A percentile compares a stretch with the other conserved stretches of the same genome.
Conservation (phyloP, 495 filamentous ascomycete genomes). For the Penicillium angulare region DNA sequence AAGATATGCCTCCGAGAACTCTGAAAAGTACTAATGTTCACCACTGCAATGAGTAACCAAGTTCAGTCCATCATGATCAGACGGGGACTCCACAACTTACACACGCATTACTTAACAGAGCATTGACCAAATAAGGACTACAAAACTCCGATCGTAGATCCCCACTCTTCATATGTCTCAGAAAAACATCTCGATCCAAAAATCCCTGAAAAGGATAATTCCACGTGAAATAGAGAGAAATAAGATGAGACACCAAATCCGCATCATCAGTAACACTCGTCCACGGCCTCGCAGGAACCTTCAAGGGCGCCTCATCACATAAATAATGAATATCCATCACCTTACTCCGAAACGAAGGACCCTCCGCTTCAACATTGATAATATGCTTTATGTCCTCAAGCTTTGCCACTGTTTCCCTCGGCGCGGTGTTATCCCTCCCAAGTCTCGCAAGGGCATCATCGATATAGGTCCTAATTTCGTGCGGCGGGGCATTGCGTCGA, state of each 20-base stretch:
- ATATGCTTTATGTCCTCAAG: constrained; percentile 32
- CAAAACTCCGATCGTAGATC: constrained; percentile 42
- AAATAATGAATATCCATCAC: constrained; percentile 51
- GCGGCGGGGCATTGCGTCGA: constrained; percentile 31
- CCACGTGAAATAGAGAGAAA: constrained; percentile 56
- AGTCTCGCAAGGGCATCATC: constrained; percentile 29
- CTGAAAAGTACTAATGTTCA: constrained; percentile 44
- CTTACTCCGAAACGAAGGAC: constrained; percentile 37
- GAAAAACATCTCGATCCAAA: constrained; percentile 48
- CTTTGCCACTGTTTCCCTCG: constrained; percentile 7
- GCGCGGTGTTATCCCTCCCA: not conserved
- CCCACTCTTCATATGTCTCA: constrained; percentile 41
- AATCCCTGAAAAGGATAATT: constrained; percentile 51
- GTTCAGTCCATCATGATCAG: too few relatives aligned
- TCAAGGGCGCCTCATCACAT: constrained; percentile 38
- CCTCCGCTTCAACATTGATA: constrained; percentile 33
- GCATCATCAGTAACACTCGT: constrained; percentile 49
- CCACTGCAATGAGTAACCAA: too few relatives aligned
- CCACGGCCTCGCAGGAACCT: constrained; percentile 50
- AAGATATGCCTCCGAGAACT: constrained; percentile 45
- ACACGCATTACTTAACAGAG: constrained; percentile 50
- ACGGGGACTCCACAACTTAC: too few relatives aligned
- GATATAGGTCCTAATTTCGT: constrained; percentile 40
- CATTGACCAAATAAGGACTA: constrained; percentile 54
- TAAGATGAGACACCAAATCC: constrained; percentile 52